Base-by-base conservation (phyloP, 2,329 filamentous ascomycete genomes). In the Waltergamsia citrina region DNA sequence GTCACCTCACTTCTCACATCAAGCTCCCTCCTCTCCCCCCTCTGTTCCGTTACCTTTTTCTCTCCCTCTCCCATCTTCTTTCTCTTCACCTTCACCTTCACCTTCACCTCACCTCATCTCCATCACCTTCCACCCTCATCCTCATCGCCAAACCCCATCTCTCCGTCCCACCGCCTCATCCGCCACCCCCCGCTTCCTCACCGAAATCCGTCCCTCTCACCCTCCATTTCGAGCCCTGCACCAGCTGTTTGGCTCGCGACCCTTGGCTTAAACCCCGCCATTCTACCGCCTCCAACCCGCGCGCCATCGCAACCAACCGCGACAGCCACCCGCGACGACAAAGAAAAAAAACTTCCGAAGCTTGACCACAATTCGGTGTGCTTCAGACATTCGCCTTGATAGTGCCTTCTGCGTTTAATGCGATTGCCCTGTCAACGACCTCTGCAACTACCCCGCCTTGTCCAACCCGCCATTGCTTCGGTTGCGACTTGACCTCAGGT, bases 11-110 rank as follows among this genome's bases (percentile, higher is more conserved):
- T n/a, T n/a, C n/a, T n/a, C n/a, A n/a, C n/a, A n/a, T n/a, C n/a
- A n/a, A n/a, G n/a, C n/a, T 44, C 41, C 48, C 46, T 43, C 43
- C 45, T 41, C 44, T 43, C 40, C 34, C 37, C 40, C 37, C 29
- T 34, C 45, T 39, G 42, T 39, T 28, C 19, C 14, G 11, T 31
- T 29, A 23, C 24, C 33, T 32, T 33, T 32, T 30, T 29, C 41
- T 44, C 39, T 43, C 41, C 43, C 44, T 43, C 38, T 42, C 41
- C 37, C 39, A 34, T 40, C 37, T 39, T 36, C 36, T 43, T 34
- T 38, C 31, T 31, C 35, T 42, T 36, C 38, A 35, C 40, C 43
- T 39, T 38, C 37, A 43, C 42, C 35, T 24, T 32, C 36, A 40
- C 35, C 38, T 40, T 41, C 43, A 15, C 17, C 14, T n/a, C 19